Evolutionary conservation across 2,329 filamentous ascomycete species (phyloP), one percentile per base, ranked within the genome.

Genomic region (Trichoderma simmonsii): DNA sequence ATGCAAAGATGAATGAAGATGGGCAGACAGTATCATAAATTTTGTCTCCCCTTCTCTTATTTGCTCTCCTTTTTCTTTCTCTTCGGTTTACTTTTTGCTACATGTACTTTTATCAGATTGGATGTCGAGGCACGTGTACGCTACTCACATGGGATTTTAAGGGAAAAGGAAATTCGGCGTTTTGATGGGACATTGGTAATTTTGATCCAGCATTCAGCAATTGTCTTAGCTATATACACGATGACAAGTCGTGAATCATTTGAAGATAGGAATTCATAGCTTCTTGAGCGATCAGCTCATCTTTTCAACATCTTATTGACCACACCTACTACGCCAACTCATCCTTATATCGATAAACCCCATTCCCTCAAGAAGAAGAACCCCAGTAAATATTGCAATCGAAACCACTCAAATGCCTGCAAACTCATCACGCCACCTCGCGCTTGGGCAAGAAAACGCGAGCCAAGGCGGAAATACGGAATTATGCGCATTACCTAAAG

Each of bases 1-100:
- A 69, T 28, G 66, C 66, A 3, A 61, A 34, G 21, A 69, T 69
- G 66, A 62, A 69, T 15, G 66, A 69, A 15, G 66, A 69, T 36
- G 57, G 57, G 4, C 66, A 69, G 26, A 3, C 66, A 15, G 28
- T 39, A 1, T 15, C 60, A 21, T 69, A 14, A 69, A 5, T 0
- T 3, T 6, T 6, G 1, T 18, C 36, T 18, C 1, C 18, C 9
- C 39, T 43, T 9, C 7, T n/a, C 39, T 11, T 36, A 1, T 39
- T 1, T 61, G 4, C 12, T 36, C 5, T 36, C 4, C 12, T 36
- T 15, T 6, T 6, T 6, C 5, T 8, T 26, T 51, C n/a, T 15
- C 39, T 65, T 24, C 43, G 6, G 2, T 34, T 18, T 66, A 4
- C 3, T 26, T 68, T 21, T 60, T 39, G 36, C 39, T 60, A 39